Evolutionary conservation across 305 asterid species (phyloP).

Genomic region (Stenogyne calaminthoides): DNA sequence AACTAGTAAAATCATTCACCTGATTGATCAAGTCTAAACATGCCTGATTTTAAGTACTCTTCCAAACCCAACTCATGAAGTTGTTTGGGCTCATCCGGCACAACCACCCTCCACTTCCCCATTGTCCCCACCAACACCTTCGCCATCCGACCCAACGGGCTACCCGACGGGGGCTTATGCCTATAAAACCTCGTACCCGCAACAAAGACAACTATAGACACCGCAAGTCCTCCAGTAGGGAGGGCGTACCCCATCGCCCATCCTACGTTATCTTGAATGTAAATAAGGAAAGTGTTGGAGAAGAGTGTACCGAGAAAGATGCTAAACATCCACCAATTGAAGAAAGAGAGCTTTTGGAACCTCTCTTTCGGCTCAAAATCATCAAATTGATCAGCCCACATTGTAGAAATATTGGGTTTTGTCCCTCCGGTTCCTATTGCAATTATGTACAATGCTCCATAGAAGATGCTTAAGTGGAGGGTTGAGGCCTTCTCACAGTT

Average conservation of each 20-base stretch:
- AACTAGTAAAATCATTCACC: constrained; percentile 32
- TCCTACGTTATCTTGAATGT: constrained; percentile 59
- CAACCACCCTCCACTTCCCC: constrained; percentile 49
- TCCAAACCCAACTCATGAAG: constrained; percentile 55
- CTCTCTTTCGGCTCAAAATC: constrained; percentile 59
- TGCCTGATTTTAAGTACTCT: constrained; percentile 45
- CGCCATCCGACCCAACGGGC: constrained; percentile 62
- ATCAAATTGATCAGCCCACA: constrained; percentile 78
- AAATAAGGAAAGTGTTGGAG: constrained; percentile 58
- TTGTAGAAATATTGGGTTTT: constrained; percentile 74
- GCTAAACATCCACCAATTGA: constrained; percentile 85
- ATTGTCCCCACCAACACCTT: constrained; percentile 50
- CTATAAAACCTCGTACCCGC: constrained; percentile 54
- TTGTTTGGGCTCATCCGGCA: constrained; percentile 55
- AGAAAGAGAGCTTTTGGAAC: constrained; percentile 63
- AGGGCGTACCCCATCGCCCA: constrained; percentile 60
- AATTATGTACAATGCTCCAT: constrained; percentile 55
- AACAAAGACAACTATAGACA: constrained; percentile 52
- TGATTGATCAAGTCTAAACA: constrained; percentile 49
- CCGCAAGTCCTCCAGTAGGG: constrained; percentile 51
- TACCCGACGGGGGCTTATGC: constrained; percentile 50
- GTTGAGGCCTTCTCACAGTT: constrained; percentile 49
- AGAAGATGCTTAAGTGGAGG: constrained; percentile 54
- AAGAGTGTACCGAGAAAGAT: constrained; percentile 67
- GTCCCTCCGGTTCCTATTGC: constrained; percentile 78